Evolutionary conservation across 257 asterid genomes (phyloP).

Genomic region (Phtheirospermum japonicum): DNA sequence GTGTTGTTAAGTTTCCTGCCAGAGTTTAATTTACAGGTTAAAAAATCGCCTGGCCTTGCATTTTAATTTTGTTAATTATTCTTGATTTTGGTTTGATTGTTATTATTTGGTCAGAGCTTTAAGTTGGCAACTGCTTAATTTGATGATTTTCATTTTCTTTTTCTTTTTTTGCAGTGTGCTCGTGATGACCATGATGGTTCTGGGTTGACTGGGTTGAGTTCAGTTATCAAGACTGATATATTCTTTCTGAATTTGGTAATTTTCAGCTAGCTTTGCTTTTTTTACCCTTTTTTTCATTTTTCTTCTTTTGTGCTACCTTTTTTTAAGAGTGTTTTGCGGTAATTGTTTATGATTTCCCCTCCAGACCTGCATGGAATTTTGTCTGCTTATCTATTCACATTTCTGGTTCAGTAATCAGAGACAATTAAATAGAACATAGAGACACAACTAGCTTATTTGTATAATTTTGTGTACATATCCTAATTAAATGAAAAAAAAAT

Average conservation of each 20-base stretch:
- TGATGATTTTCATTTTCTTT: neutral
- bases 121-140: neutral
- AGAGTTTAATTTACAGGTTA: slow-evolving; percentile 5
- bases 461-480: neutral
- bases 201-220: slow-evolving; percentile 1
- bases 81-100: slow-evolving; percentile 6
- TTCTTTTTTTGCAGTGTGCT: slow-evolving; percentile 18
- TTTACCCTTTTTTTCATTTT: neutral
- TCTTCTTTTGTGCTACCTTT: neutral
- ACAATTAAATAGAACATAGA: neutral
- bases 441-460: neutral
- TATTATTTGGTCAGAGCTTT: too few species aligned
- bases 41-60: neutral
- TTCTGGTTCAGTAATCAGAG: slow-evolving; percentile 22
- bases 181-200: slow-evolving; percentile 18
- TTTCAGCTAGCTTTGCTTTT: neutral
- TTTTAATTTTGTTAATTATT: slow-evolving; percentile 3
- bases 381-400: slow-evolving; percentile 22
- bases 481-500: neutral
- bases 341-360: neutral
- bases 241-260: slow-evolving; percentile 41
- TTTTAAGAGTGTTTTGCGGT: slow-evolving; percentile 14
- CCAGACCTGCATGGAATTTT: too few species aligned
- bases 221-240: neutral
- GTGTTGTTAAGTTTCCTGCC: slow-evolving; percentile 21